A percentile compares a stretch with the other conserved stretches of the same genome.
These are phyloP conservation scores for Chaetomium sp. DNA, from an alignment of 2,329 filamentous ascomycete genomes.

Conservation along the genomic window DNA sequence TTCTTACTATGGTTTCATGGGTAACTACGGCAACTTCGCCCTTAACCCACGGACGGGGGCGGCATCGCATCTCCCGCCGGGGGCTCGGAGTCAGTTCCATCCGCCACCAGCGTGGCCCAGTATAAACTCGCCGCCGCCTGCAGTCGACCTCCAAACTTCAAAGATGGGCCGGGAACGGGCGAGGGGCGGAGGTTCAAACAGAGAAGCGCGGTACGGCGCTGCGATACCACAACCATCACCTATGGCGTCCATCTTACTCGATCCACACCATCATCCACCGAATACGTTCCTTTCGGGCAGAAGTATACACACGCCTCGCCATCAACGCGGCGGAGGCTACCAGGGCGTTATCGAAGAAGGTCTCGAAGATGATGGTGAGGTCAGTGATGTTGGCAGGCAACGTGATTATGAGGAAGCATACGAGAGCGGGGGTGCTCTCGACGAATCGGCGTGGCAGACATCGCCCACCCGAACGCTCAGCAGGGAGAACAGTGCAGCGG, in stretches of 20 bases:
- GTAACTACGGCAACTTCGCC: slow-evolving; percentile 87
- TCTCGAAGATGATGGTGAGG: slow-evolving; percentile 49
- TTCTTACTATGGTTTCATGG: slow-evolving; percentile 91
- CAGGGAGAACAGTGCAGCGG: slow-evolving; percentile 53
- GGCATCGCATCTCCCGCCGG: slow-evolving; percentile 60
- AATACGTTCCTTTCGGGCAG: slow-evolving; percentile 49
- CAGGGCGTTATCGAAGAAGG: slow-evolving; percentile 59
- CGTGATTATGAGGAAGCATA: slow-evolving; percentile 64
- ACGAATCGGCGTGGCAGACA: slow-evolving; percentile 62
- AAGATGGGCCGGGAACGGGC: slow-evolving; percentile 51
- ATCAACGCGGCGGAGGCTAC: slow-evolving; percentile 47
- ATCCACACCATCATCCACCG: slow-evolving; percentile 73
- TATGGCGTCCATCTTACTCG: slow-evolving; percentile 72
- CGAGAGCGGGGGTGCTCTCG: slow-evolving; percentile 54
- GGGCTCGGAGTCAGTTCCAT: slow-evolving; percentile 64
- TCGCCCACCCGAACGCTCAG: slow-evolving; percentile 55
- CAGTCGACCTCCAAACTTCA: slow-evolving; percentile 58
- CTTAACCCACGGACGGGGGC: slow-evolving; percentile 70
- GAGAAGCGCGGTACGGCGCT: slow-evolving; percentile 50
- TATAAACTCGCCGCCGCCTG: slow-evolving; percentile 63
- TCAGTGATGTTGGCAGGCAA: slow-evolving; percentile 46
- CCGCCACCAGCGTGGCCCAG: slow-evolving; percentile 76
- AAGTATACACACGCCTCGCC: slow-evolving; percentile 51
- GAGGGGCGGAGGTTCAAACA: slow-evolving; percentile 45
- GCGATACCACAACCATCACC: slow-evolving; percentile 59